Base-by-base conservation (phyloP, 2,329 filamentous ascomycete genomes). In the Rasamsonia emersonii region DNA sequence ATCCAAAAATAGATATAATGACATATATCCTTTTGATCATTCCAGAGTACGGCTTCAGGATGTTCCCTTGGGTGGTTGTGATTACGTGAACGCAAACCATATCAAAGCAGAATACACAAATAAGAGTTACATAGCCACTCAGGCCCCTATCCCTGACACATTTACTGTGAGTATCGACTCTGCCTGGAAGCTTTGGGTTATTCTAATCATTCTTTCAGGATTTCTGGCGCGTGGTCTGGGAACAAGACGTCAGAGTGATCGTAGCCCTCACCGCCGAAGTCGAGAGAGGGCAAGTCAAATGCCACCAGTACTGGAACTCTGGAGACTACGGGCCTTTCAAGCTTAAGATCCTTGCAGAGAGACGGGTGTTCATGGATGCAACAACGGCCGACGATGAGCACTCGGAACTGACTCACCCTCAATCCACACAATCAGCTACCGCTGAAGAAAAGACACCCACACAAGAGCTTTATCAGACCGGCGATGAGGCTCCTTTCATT, bases 151-250 rank as follows among this genome's bases (percentile, higher is more conserved):
- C 21, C 91, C 91, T 13, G 79, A 84, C 30, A 98, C 91, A 0
- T 95, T 93, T 50, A 79, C 84, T 56, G 85, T 89, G 65, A 68
- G 79, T 62, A 11, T 34, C 14, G 11, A 9, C 8, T 24, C 7
- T 25, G n/a, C 17, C 18, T 21, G 5, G 17, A 25, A 17, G 24
- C 39, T 30, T 18, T 24, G 25, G 33, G 11, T 15, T 18, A n/a
- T 19, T 31, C 5, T 26, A 63, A 44, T 65, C 50, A 30, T 21
- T 27, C 5, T 18, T 30, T 3, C 44, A 91, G 84, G 91, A 98
- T 57, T 98, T 98, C 53, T 98, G 91, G 91, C 89, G 86, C 38
- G 82, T 95, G 8, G 72, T 96, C 18, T 98, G 91, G 91, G 88
- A 96, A 53, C 84, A 96, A 58, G 88, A 96, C 52, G 80, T 93